Evolutionary conservation across 139 green algal species (phyloP), one percentile per base, ranked within the genome.

Genomic region (Desmodesmus armatus): DNA sequence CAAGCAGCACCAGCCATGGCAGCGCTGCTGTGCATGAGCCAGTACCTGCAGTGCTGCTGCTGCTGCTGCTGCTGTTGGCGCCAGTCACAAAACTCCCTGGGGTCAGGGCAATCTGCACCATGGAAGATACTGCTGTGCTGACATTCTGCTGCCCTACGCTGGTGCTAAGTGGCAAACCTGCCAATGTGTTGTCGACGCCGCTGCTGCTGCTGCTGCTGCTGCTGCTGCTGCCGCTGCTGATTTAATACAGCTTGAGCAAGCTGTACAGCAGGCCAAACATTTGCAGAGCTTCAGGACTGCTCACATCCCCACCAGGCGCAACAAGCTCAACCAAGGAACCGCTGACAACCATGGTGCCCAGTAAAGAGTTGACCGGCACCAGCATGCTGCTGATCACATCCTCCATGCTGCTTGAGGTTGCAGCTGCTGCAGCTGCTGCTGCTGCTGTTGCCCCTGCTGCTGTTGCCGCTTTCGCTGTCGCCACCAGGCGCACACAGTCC

Each of bases 151-250:
- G 11, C 13, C 55, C 49, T 83, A 71, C 73, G 80, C 31, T 0
- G 84, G 80, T 1, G n/a, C n/a, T n/a, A n/a, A n/a, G n/a, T n/a
- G n/a, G n/a, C n/a, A n/a, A n/a, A 89, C 31, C 21, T 94, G 87
- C 73, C 89, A 89, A 5, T 89, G 73, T 0, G 35, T 89, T 31
- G 53, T 91, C 67, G n/a, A n/a, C n/a, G n/a, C n/a, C n/a, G n/a
- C n/a, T n/a, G n/a, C n/a, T n/a, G n/a, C n/a, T n/a, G n/a, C n/a
- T n/a, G n/a, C n/a, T n/a, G n/a, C n/a, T n/a, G 25, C 31, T 78
- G 9, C 29, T 25, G 82, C 80, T 55, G 85, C 77, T 49, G 60
- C 53, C 49, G 73, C 74, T 40, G 69, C 60, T 23, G 53, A 47
- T 58, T 51, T 65, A 21, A 27, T 41, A 1, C 23, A 40, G 67